Conservation (phyloP, 1,284 basidiomycete species). For the Stygiomarasmius scandens region DNA sequence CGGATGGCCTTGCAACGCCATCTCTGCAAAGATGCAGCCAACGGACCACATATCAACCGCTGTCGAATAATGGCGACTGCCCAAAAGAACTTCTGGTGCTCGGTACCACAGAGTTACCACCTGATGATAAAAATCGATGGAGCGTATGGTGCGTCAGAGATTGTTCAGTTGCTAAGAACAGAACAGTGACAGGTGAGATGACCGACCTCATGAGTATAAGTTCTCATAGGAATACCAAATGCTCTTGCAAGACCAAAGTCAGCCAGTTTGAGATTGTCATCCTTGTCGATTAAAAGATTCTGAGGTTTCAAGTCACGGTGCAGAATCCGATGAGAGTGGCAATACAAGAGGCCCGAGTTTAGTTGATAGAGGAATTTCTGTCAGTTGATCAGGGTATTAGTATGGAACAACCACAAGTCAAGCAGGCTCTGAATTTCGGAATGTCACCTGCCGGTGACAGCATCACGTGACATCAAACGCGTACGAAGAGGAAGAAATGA, state of each 20-base stretch:
- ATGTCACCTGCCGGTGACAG: not conserved
- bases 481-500: not conserved
- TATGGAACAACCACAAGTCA: not conserved
- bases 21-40: constrained; percentile 93
- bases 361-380: constrained; percentile 93
- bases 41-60: constrained; percentile 99
- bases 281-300: constrained; percentile 92
- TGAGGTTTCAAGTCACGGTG: constrained; percentile 98
- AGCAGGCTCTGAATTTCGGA: not conserved
- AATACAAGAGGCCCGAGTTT: constrained; percentile 88
- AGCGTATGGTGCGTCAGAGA: not conserved
- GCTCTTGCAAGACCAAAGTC: constrained; percentile 97
- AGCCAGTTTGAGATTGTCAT: constrained; percentile 91
- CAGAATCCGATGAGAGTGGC: constrained; percentile 94
- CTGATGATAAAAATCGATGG: constrained; percentile 42
- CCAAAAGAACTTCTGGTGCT: constrained; percentile 94
- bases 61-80: constrained; percentile 94
- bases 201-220: constrained; percentile 95
- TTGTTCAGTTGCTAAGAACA: constrained; percentile 14
- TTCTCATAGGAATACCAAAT: constrained; percentile 96
- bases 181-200: constrained; percentile 1
- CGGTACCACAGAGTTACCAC: constrained; percentile 99
- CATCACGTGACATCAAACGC: constrained; percentile 13
- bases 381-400: not conserved
- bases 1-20: constrained; percentile 86